These are phyloP conservation scores for Candida parachauliodes DNA, from an alignment of 805 yeast species.

Conservation along the genomic window DNA sequence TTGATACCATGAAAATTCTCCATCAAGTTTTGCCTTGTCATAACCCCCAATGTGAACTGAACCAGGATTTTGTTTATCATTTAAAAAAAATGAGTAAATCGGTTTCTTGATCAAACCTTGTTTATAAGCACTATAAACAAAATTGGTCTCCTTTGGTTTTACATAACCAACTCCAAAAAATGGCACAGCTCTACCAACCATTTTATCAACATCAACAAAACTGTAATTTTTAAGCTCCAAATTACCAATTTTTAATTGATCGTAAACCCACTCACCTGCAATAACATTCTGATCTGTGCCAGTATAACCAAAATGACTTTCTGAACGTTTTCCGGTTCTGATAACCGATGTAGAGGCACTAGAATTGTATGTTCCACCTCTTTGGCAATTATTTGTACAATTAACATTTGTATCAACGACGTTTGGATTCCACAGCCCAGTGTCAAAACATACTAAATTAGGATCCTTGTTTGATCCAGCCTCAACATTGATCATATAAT, in stretches of 20 bases:
- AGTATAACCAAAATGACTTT: not conserved
- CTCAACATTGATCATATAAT: not conserved
- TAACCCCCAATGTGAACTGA: slow-evolving; percentile 1
- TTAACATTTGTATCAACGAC: not conserved
- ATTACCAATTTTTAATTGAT: not conserved
- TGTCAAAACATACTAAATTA: not conserved
- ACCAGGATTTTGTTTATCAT: not conserved
- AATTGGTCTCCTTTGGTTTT: not conserved
- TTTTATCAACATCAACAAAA: not conserved
- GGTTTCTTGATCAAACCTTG: not conserved
- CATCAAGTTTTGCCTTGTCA: not conserved
- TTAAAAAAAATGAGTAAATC: not conserved
- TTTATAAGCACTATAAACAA: not conserved
- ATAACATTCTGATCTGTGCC: not conserved
- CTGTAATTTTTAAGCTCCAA: not conserved
- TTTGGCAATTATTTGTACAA: not conserved
- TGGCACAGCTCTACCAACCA: no score
- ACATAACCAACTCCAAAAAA: not conserved
- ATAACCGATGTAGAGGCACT: not conserved
- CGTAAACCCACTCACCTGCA: not conserved
- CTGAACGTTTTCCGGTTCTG: not conserved
- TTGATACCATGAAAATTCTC: not conserved
- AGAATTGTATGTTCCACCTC: not conserved
- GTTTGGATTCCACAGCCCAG: not conserved
- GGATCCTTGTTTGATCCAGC: slow-evolving; percentile 1